These are phyloP conservation scores for Phyllachora maydis DNA, from an alignment of 2,329 filamentous ascomycete genomes.

Conservation along the genomic window DNA sequence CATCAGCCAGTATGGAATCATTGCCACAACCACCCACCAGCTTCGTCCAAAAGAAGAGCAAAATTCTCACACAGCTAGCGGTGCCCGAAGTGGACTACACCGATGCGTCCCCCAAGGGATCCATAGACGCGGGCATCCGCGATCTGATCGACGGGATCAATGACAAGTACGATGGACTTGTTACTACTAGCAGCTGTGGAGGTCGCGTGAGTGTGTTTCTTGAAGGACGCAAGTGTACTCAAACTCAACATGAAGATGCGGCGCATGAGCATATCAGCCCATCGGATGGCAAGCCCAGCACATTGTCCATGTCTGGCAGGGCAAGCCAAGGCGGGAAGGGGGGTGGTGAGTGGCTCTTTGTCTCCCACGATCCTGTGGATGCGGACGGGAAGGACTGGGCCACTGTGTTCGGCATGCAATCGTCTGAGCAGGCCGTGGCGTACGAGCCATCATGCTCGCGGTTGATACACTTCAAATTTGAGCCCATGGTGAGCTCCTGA, in stretches of 20 bases:
- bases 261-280: constrained; percentile 6
- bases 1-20: too few species aligned
- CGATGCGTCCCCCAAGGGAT: constrained; percentile 77
- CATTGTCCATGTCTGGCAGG: too few species aligned
- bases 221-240: constrained; percentile 56
- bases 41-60: too few species aligned
- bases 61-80: constrained; percentile 50
- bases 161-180: constrained; percentile 45
- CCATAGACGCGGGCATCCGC: constrained; percentile 60
- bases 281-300: too few species aligned
- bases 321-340: constrained; percentile 68
- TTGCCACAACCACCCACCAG: too few species aligned
- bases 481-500: constrained; percentile 71
- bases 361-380: constrained; percentile 57
- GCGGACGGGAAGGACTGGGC: too few species aligned
- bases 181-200: constrained; percentile 86
- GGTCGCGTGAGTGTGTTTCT: constrained; percentile 75
- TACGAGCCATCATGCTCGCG: too few species aligned
- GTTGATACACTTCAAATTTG: constrained; percentile 73
- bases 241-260: too few species aligned
- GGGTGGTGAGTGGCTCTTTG: constrained; percentile 72
- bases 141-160: constrained; percentile 68
- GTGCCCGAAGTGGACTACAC: constrained; percentile 51
- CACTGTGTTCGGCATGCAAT: too few species aligned
- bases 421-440: too few species aligned